Evolutionary conservation across 495 filamentous ascomycete genomes (phyloP).

Genomic region (Mytilinidion resinicola): DNA sequence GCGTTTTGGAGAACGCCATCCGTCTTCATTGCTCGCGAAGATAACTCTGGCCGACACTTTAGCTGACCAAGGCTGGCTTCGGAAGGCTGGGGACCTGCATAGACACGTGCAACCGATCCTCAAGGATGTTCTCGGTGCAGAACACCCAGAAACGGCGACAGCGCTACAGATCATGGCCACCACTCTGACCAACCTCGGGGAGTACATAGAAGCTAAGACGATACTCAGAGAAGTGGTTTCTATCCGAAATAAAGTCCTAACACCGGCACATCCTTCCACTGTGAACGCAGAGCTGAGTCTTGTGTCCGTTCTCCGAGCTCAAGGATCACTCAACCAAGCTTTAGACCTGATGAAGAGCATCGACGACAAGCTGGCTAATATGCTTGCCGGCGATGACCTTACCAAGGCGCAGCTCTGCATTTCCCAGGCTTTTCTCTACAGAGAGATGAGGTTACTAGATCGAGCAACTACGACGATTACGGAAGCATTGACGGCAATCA

Average conservation of each 20-base stretch:
- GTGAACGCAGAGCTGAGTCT: neutral
- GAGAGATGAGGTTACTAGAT: neutral
- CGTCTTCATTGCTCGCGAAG: neutral
- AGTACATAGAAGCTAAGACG: neutral
- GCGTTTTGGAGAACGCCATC: neutral
- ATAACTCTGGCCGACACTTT: neutral
- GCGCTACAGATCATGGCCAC: neutral
- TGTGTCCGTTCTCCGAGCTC: neutral
- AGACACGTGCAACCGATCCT: neutral
- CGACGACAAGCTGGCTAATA: neutral
- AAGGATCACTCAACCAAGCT: neutral
- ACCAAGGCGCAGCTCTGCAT: neutral
- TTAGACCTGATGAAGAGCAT: neutral
- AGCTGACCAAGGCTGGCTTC: neutral
- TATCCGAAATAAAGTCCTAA: neutral
- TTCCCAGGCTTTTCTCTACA: neutral
- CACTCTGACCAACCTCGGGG: neutral
- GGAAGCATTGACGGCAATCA: neutral
- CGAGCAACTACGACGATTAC: neutral
- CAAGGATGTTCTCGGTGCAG: neutral
- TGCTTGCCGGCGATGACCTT: neutral
- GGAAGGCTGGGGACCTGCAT: neutral
- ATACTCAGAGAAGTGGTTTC: neutral
- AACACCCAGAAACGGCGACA: neutral
- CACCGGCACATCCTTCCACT: neutral